These are phyloP conservation scores for Cercospora sesami DNA, from an alignment of 2,329 filamentous ascomycete species.

Conservation along the genomic window DNA sequence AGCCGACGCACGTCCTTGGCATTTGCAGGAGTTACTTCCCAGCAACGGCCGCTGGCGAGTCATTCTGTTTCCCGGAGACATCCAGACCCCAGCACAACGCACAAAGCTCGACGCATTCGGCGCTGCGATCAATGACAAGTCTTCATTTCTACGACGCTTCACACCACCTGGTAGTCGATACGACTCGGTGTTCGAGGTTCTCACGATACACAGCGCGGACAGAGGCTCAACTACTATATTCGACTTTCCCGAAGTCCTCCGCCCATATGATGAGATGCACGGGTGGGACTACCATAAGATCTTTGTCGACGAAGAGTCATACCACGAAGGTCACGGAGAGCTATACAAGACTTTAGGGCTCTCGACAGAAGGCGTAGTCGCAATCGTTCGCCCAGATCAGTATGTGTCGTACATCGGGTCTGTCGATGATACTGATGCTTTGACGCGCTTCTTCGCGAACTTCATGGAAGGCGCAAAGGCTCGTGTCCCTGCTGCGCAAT, in stretches of 20 bases:
- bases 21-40: conserved; percentile 24
- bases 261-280: conserved; percentile 41
- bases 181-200: conserved; percentile 55
- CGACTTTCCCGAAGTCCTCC: conserved; percentile 46
- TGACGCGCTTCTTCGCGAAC: too few species aligned
- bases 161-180: conserved; percentile 43
- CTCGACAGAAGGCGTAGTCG: conserved; percentile 55
- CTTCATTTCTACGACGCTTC: conserved; percentile 17
- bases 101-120: conserved; percentile 28
- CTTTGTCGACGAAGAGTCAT: conserved; percentile 47
- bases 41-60: conserved; percentile 27
- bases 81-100: conserved; percentile 43
- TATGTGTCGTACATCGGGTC: conserved; percentile 51
- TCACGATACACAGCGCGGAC: conserved; percentile 60
- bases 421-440: too few species aligned
- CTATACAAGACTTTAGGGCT: conserved; percentile 61
- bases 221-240: conserved; percentile 49
- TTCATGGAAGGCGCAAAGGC: too few species aligned
- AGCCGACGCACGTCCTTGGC: conserved; percentile 19
- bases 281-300: conserved; percentile 40
- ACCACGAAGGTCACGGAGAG: conserved; percentile 45
- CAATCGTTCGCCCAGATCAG: conserved; percentile 64
- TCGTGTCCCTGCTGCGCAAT: too few species aligned
- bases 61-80: conserved; percentile 26
- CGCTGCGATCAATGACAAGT: not conserved